Percentiles rank a stretch among this genome's conserved stretches.
Conservation (phyloP, 2,329 filamentous ascomycete genomes). For the Zymoseptoria crescenta region DNA sequence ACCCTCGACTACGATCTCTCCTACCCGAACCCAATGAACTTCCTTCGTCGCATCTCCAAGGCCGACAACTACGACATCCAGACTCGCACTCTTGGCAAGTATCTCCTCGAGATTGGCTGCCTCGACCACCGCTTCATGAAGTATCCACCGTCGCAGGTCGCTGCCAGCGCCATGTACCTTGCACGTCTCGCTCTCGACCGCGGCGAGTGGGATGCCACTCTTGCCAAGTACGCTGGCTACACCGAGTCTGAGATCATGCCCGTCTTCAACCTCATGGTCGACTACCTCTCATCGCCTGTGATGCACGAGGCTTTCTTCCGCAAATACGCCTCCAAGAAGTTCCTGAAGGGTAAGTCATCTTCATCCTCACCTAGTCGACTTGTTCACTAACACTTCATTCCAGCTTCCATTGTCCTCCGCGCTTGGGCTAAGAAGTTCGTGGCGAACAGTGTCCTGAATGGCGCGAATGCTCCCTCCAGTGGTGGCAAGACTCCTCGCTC, state of each 20-base stretch:
- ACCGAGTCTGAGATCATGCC: constrained; percentile 87
- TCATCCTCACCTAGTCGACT: neutral
- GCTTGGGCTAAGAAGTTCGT: constrained; percentile 70
- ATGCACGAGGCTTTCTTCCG: constrained; percentile 97
- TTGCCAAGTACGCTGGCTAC: constrained; percentile 89
- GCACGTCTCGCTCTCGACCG: constrained; percentile 83
- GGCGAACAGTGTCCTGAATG: constrained; percentile 27
- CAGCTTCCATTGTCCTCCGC: constrained; percentile 84
- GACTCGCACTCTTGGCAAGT: constrained; percentile 93
- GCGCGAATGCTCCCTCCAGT: constrained; percentile 17
- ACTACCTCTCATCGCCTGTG: constrained; percentile 86
- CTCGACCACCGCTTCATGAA: constrained; percentile 90
- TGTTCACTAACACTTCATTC: constrained; percentile 16
- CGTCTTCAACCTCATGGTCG: constrained; percentile 88
- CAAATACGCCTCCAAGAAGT: constrained; percentile 99
- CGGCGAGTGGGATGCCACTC: constrained; percentile 83
- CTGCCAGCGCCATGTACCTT: constrained; percentile 91
- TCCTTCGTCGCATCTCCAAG: constrained; percentile 95
- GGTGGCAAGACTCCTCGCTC: constrained; percentile 29
- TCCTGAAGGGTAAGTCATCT: constrained; percentile 73
- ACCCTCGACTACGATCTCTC: constrained; percentile 94
- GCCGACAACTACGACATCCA: constrained; percentile 99
- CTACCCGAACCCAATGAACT: constrained; percentile 99
- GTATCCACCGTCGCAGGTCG: constrained; percentile 81
- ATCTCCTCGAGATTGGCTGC: constrained; percentile 92